Conservation (phyloP, 2,329 filamentous ascomycete genomes). For the Xylaria sp. region DNA sequence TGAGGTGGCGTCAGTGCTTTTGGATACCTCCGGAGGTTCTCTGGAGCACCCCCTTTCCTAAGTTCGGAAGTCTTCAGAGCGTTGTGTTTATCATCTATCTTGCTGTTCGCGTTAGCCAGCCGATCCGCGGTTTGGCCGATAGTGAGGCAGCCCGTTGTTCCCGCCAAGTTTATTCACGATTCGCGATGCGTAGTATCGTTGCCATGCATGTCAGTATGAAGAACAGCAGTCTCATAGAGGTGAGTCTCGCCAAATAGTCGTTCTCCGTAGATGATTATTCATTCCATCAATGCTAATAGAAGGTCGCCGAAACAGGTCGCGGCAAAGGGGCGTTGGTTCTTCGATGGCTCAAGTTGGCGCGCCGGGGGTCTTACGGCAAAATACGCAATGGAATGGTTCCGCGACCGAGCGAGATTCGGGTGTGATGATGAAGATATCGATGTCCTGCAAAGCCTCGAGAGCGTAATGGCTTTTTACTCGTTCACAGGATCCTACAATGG, state of each 20-base stretch:
- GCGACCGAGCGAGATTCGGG: slow-evolving; percentile 10
- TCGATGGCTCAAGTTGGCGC: slow-evolving; percentile 27
- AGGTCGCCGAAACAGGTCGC: slow-evolving; percentile 16
- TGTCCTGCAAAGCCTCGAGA: slow-evolving; percentile 25
- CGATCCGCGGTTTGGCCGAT: neutral
- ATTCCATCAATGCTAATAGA: slow-evolving; percentile 1
- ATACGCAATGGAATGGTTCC: slow-evolving; percentile 26
- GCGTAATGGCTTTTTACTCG: slow-evolving; percentile 30
- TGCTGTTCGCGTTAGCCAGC: slow-evolving; percentile 26
- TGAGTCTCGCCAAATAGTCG: neutral
- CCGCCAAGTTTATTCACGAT: slow-evolving; percentile 15
- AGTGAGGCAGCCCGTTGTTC: neutral
- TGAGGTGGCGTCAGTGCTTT: slow-evolving; percentile 33
- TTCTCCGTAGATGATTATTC: neutral
- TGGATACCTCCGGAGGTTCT: slow-evolving; percentile 30
- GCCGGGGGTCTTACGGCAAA: slow-evolving; percentile 25
- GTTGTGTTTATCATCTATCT: slow-evolving; percentile 29
- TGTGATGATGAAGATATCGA: slow-evolving; percentile 31
- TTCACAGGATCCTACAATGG: slow-evolving; percentile 16
- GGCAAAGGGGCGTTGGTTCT: slow-evolving; percentile 30
- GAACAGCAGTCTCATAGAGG: slow-evolving; percentile 26
- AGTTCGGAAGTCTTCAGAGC: slow-evolving; percentile 26
- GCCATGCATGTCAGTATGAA: slow-evolving; percentile 27
- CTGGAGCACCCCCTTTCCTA: slow-evolving; percentile 24
- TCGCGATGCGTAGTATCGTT: slow-evolving; percentile 27